Evolutionary conservation across 495 filamentous ascomycete genomes (phyloP), one percentile per base, ranked within the genome.

Genomic region (Halenospora varia): DNA sequence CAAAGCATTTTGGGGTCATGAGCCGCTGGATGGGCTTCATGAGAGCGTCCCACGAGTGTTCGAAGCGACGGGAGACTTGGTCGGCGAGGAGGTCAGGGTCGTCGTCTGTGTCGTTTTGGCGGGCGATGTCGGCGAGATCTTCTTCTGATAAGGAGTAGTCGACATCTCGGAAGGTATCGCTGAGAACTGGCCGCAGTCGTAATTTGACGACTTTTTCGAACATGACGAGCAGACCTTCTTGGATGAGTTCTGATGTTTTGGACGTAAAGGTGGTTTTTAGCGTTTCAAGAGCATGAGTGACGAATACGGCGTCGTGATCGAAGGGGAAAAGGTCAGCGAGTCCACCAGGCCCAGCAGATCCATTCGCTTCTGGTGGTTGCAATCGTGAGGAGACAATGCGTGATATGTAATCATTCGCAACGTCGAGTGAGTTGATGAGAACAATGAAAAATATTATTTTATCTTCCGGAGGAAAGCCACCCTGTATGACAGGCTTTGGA

Each of bases 371-470:
- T 53, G 46, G 26, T 11, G 68, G 56, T 20, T 64, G 67, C 10
- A 89, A 67, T 50, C 86, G 82, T 42, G 82, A 77, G 44, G 83
- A 75, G 51, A 97, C 82, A 62, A 98, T 96, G 46, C 93, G 90
- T 35, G 83, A 81, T 52, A 92, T 78, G 71, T 98, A 98, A 65
- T 96, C 91, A 56, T 87, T 86, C 13, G 89, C 85, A 20, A 96
- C 77, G 69, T 97, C 94, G 22, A 98, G 83, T 67, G 93, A 96
- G 76, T 98, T 98, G 66, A 96, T 90, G 24, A 96, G 82, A 10
- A 97, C 85, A 9, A 97, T 83, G 72, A 97, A 97, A 2, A 85
- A 71, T 55, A 96, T 78, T 48, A 93, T 83, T 53, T 85, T 88
- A 55, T 90, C 83, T 66, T 97, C 94, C 0, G 90, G 87, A 0